These are phyloP conservation scores for Candida coleopterorum DNA, from an alignment of 805 yeast species.

Conservation along the genomic window DNA sequence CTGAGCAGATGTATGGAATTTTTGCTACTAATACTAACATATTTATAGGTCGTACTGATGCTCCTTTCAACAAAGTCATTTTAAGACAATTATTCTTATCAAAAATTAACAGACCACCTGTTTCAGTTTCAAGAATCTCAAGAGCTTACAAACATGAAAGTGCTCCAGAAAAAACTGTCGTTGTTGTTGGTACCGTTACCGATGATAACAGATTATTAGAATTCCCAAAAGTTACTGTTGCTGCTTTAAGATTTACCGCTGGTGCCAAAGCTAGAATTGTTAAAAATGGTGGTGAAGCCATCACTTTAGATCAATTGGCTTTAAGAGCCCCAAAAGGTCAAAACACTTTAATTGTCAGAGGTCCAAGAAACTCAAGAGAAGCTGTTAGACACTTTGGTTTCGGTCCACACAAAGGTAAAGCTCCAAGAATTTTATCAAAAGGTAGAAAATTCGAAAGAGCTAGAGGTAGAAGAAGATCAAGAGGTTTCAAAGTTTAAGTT, in stretches of 20 bases:
- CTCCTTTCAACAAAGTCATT: constrained; percentile 97
- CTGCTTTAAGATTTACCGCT: constrained; percentile 99
- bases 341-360: constrained; percentile 97
- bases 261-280: constrained; percentile 96
- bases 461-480: constrained; percentile 99
- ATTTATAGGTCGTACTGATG: constrained; percentile 86
- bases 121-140: constrained; percentile 87
- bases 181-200: constrained; percentile 98
- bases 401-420: constrained; percentile 99
- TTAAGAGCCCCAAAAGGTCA: constrained; percentile 99
- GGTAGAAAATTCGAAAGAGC: constrained; percentile 99
- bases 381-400: constrained; percentile 99
- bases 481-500: constrained; percentile 99
- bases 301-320: constrained; percentile 99
- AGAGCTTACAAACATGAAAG: constrained; percentile 78
- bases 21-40: constrained; percentile 26
- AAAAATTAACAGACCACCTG: constrained; percentile 99
- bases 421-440: constrained; percentile 94
- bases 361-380: constrained; percentile 98
- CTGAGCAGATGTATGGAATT: constrained; percentile 37
- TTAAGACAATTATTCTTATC: constrained; percentile 93
- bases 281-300: constrained; percentile 99
- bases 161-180: constrained; percentile 87
- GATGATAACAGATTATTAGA: constrained; percentile 93
- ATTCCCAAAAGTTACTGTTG: constrained; percentile 96